phyloP scores from a whole-genome alignment of 306 rosid genomes.

The Medicago lupulina region DNA sequence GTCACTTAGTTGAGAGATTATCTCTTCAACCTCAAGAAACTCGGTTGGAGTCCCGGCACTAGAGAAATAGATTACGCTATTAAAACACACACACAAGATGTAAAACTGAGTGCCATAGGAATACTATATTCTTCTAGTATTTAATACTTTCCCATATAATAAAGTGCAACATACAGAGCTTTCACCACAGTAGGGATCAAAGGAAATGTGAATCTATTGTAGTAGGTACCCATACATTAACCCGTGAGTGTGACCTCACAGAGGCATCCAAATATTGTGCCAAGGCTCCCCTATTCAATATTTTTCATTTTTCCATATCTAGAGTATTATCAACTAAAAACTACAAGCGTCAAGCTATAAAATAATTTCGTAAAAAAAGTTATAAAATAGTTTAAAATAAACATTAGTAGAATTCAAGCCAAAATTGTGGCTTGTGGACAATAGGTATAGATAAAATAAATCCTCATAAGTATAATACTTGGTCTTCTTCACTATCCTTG shows the following conservation, averaged over 20 bases:
- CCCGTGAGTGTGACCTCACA: background rate
- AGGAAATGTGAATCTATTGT: background rate
- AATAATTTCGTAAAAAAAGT: background rate
- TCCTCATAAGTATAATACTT: background rate
- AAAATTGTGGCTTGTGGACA: background rate
- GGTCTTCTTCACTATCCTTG: slow-evolving; percentile 2
- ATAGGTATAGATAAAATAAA: background rate
- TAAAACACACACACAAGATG: no score
- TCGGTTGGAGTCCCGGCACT: no score
- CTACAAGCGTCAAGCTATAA: background rate
- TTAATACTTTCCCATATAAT: no score
- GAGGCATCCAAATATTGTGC: background rate
- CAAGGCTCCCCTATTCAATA: background rate
- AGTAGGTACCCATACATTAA: background rate
- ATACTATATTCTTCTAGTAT: no score
- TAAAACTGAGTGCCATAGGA: no score
- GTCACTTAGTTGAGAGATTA: no score
- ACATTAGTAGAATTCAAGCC: background rate
- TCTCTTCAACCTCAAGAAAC: no score
- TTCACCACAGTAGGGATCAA: background rate
- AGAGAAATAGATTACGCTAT: no score
- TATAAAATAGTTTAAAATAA: slow-evolving; percentile 14
- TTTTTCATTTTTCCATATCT: slow-evolving; percentile 1
- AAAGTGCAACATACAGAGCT: background rate
- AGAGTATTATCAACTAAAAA: background rate